phyloP scores from a whole-genome alignment of 352 stramenopile genomes.

The Halophytophthora polymorphica region DNA sequence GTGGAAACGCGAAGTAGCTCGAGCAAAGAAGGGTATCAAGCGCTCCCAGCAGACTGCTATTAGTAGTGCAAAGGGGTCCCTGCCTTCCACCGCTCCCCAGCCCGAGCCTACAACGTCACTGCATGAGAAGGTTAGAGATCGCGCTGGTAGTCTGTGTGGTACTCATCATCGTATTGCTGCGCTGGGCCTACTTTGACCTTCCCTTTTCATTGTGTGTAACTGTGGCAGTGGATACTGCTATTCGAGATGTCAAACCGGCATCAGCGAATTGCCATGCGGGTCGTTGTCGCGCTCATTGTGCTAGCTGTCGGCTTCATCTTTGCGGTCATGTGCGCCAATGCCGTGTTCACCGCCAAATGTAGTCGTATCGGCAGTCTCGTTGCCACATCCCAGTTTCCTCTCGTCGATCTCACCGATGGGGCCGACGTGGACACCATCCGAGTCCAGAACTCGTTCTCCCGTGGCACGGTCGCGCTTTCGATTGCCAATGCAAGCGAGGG shows the following conservation, averaged over 20 bases:
- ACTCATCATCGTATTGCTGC: neutral
- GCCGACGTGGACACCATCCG: constrained; percentile 12
- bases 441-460: constrained; percentile 41
- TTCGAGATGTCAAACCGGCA: constrained; percentile 63
- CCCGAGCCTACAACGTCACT: constrained; percentile 12
- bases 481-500: constrained; percentile 18
- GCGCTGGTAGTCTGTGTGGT: neutral
- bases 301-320: constrained; percentile 55
- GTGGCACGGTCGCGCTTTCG: constrained; percentile 34
- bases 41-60: constrained; percentile 22
- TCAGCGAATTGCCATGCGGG: constrained; percentile 61
- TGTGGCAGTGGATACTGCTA: constrained; percentile 44
- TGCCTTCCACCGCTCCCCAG: neutral
- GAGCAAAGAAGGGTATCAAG: constrained; percentile 50
- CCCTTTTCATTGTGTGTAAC: neutral
- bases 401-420: constrained; percentile 28
- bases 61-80: constrained; percentile 8
- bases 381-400: constrained; percentile 31
- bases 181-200: neutral
- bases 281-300: constrained; percentile 41
- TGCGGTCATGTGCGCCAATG: constrained; percentile 51
- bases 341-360: constrained; percentile 70
- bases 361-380: constrained; percentile 55
- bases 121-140: constrained; percentile 20
- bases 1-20: constrained; percentile 54